Evolutionary conservation across 805 yeast species (phyloP).

Genomic region (Brettanomyces sp.): DNA sequence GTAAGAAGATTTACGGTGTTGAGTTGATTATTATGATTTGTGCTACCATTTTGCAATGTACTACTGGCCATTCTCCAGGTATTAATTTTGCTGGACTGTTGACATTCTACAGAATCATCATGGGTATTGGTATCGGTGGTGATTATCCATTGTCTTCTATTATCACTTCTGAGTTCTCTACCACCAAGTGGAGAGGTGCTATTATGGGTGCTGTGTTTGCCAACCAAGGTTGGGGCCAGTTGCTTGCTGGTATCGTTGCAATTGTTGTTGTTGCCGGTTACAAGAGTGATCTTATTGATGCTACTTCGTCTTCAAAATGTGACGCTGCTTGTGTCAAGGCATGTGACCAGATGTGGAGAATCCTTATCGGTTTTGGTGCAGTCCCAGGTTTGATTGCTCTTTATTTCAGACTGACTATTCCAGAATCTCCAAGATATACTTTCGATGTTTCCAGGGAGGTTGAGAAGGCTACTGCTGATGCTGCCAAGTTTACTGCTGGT

Average conservation of each 20-base stretch:
- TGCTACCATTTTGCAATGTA: constrained; percentile 73
- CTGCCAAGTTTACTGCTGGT: constrained; percentile 42
- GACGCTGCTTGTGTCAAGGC: constrained; percentile 61
- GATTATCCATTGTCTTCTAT: constrained; percentile 93
- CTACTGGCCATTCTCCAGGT: constrained; percentile 62
- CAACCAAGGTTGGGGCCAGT: constrained; percentile 95
- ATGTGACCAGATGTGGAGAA: constrained; percentile 92
- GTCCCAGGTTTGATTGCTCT: constrained; percentile 80
- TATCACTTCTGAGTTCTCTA: constrained; percentile 84
- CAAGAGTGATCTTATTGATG: constrained; percentile 49
- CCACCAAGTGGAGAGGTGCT: constrained; percentile 97
- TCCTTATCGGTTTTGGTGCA: constrained; percentile 80
- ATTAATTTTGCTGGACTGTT: constrained; percentile 66
- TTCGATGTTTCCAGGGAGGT: constrained; percentile 62
- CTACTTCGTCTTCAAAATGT: constrained; percentile 52
- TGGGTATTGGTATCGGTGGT: constrained; percentile 98
- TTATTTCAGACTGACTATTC: constrained; percentile 88
- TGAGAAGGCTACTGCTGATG: constrained; percentile 47
- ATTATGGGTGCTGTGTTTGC: constrained; percentile 95
- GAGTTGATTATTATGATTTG: constrained; percentile 79
- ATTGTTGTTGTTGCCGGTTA: constrained; percentile 68
- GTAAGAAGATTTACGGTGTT: constrained; percentile 80
- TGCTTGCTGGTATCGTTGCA: constrained; percentile 78
- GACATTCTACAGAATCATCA: constrained; percentile 69
- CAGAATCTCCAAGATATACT: constrained; percentile 89